phyloP scores from a whole-genome alignment of 2,329 filamentous ascomycete genomes.

The Cladophialophora psammophila region DNA sequence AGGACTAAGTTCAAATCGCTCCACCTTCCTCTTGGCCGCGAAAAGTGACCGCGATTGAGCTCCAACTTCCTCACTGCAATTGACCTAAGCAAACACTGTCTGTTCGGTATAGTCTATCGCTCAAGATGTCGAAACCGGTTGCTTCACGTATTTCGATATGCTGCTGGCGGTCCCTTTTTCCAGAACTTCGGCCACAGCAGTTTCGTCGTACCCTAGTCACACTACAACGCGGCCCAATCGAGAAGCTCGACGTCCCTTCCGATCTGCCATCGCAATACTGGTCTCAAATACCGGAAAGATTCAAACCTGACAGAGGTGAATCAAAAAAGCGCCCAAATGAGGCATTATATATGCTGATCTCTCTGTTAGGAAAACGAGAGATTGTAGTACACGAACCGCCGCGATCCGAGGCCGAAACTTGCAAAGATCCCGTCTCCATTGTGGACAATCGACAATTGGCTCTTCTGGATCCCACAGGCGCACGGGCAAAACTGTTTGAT shows the following conservation, averaged over 20 bases:
- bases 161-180: conserved; percentile 72
- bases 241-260: conserved; percentile 50
- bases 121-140: conserved; percentile 65
- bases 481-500: conserved; percentile 81
- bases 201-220: conserved; percentile 60
- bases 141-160: conserved; percentile 70
- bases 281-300: conserved; percentile 51
- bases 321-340: background rate
- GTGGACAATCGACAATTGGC: conserved; percentile 74
- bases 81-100: background rate
- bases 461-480: conserved; percentile 82
- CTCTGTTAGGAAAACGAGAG: conserved; percentile 52
- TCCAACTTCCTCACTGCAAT: background rate
- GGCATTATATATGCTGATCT: conserved; percentile 1
- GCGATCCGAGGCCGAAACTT: conserved; percentile 46
- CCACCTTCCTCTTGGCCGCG: conserved; percentile 14
- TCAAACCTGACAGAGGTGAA: conserved; percentile 50
- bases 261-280: conserved; percentile 52
- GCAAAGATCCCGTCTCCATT: conserved; percentile 69
- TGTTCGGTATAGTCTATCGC: background rate
- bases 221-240: conserved; percentile 53
- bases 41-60: conserved; percentile 11
- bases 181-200: conserved; percentile 63
- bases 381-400: conserved; percentile 62
- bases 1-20: conserved; percentile 8